A percentile compares a stretch with the other conserved stretches of the same genome.
These are phyloP conservation scores for Fusarium dlaminii DNA, from an alignment of 2,329 filamentous ascomycete species.

Conservation along the genomic window DNA sequence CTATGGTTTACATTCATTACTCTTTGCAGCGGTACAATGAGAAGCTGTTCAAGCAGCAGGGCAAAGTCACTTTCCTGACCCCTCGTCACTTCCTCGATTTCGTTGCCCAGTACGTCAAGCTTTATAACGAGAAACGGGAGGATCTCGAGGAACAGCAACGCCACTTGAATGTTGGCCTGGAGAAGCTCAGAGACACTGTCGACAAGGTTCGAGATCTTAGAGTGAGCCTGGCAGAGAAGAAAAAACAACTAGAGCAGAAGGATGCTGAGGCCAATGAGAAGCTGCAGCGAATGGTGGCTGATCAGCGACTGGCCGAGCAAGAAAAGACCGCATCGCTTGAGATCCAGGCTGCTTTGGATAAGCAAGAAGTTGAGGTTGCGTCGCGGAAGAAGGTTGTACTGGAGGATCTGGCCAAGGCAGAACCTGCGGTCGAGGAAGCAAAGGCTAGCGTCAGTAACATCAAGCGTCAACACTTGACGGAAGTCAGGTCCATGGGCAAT, in stretches of 20 bases:
- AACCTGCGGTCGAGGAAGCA: constrained; percentile 91
- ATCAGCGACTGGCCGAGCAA: constrained; percentile 94
- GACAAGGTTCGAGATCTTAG: constrained; percentile 96
- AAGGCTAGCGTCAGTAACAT: constrained; percentile 98
- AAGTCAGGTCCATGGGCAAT: constrained; percentile 96
- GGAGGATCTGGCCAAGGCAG: constrained; percentile 86
- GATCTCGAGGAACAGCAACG: constrained; percentile 98
- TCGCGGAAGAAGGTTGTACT: constrained; percentile 84
- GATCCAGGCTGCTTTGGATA: constrained; percentile 86
- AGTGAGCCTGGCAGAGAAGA: constrained; percentile 91
- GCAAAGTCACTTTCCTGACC: constrained; percentile 90
- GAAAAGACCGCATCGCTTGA: constrained; percentile 88
- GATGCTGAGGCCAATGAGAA: constrained; percentile 97
- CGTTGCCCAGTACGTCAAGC: constrained; percentile 94
- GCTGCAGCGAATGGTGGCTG: constrained; percentile 94
- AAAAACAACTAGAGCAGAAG: constrained; percentile 90
- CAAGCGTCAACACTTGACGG: constrained; percentile 95
- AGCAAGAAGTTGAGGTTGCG: constrained; percentile 89
- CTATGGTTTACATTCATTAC: constrained; percentile 99
- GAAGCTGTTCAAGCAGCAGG: constrained; percentile 90
- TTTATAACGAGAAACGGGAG: constrained; percentile 98
- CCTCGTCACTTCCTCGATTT: constrained; percentile 98
- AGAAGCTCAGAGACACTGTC: constrained; percentile 96
- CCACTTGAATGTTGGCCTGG: constrained; percentile 96
- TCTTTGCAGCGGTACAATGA: constrained; percentile 90